Evolutionary conservation across 345 rosid species (phyloP).

Genomic region (Aethionema arabicum): DNA sequence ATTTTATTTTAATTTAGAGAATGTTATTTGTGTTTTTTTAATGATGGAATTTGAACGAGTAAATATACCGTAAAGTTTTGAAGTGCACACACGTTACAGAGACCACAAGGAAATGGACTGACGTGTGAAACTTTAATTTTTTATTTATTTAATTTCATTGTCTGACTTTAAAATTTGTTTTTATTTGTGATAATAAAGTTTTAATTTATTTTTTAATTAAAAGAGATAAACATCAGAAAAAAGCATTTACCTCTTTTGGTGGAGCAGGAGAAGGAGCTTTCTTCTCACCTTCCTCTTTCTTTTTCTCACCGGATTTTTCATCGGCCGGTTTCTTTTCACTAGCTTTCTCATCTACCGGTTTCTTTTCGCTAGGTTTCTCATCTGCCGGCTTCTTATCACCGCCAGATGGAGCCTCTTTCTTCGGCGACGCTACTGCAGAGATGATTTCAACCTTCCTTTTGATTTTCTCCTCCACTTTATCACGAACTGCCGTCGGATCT

Average conservation of each 20-base stretch:
- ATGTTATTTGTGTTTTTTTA: background rate
- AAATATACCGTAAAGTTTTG: constrained; percentile 29
- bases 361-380: constrained; percentile 42
- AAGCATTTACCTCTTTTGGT: constrained; percentile 30
- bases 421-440: constrained; percentile 38
- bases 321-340: constrained; percentile 34
- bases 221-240: constrained; percentile 2
- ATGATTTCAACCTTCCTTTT: constrained; percentile 52
- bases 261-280: constrained; percentile 36
- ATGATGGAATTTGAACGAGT: constrained; percentile 26
- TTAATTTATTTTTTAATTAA: background rate
- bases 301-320: constrained; percentile 38
- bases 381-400: constrained; percentile 42
- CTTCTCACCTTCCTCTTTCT: constrained; percentile 48
- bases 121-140: constrained; percentile 24
- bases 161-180: background rate
- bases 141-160: constrained; percentile 1
- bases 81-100: constrained; percentile 35
- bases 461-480: constrained; percentile 43
- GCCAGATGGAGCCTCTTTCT: constrained; percentile 39
- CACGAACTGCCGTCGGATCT: constrained; percentile 54
- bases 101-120: constrained; percentile 31
- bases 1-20: background rate
- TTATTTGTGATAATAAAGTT: constrained; percentile 2
- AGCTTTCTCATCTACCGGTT: constrained; percentile 38